A percentile compares a stretch with the other conserved stretches of the same genome.
Evolutionary conservation across 208 protist species (phyloP).

Genomic region (Acanthamoeba castellanii): DNA sequence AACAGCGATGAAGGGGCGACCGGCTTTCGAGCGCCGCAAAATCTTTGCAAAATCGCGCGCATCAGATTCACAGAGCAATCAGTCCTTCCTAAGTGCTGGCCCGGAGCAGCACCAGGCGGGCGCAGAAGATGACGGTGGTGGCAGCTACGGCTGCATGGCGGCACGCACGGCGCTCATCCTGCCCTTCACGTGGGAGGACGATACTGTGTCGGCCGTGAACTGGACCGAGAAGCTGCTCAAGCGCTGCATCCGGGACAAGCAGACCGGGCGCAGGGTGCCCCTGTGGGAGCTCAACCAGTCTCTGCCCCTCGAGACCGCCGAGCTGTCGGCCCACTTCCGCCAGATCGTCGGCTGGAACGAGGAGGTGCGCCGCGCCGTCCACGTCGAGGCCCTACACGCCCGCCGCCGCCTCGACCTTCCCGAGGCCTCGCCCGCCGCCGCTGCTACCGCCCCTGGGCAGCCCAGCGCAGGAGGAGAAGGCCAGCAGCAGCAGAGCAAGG

Average conservation of each 20-base stretch:
- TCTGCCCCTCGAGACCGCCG: constrained; percentile 32
- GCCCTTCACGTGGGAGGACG: constrained; percentile 55
- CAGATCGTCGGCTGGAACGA: constrained; percentile 72
- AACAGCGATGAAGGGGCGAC: constrained; percentile 19
- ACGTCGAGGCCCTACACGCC: not conserved
- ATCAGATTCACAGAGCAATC: not conserved
- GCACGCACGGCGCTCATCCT: constrained; percentile 61
- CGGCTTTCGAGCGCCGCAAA: constrained; percentile 31
- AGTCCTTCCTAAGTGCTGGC: not conserved
- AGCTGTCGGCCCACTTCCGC: constrained; percentile 62
- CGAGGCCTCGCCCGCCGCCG: not conserved
- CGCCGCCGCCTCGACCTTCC: not conserved
- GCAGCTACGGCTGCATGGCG: constrained; percentile 10
- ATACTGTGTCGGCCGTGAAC: not conserved
- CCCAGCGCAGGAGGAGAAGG: not conserved
- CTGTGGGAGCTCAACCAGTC: constrained; percentile 43
- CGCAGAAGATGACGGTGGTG: not conserved
- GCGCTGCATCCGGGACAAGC: constrained; percentile 42
- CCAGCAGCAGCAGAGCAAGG: not conserved
- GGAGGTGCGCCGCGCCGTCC: not conserved
- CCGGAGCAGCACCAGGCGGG: not conserved
- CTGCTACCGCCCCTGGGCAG: not conserved
- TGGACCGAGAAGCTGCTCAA: constrained; percentile 12
- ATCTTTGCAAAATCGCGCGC: not conserved
- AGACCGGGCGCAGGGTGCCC: not conserved